Evolutionary conservation across 306 rosid genomes (phyloP).

Genomic region (Glycine tomentella): DNA sequence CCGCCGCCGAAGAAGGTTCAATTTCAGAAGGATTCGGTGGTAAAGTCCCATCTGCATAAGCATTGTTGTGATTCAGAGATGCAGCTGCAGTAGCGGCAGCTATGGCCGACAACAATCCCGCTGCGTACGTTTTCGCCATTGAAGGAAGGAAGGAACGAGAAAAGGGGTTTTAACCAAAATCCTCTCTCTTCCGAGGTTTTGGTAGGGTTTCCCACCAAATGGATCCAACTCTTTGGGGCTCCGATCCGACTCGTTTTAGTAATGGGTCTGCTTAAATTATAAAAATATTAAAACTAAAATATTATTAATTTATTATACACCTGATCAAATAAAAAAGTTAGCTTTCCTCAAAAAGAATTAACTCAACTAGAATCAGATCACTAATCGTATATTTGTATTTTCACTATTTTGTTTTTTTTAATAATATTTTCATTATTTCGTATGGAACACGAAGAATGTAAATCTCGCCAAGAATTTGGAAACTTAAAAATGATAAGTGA

Average conservation of each 20-base stretch:
- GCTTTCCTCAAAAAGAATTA: too few relatives aligned
- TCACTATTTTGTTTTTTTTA: too few relatives aligned
- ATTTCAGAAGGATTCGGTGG: constrained; percentile 34
- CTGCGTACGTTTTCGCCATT: constrained; percentile 69
- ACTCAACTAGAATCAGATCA: too few relatives aligned
- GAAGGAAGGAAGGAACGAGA: not conserved
- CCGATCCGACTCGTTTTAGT: constrained; percentile 5
- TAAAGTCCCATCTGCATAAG: constrained; percentile 55
- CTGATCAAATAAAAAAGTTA: too few relatives aligned
- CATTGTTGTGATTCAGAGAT: constrained; percentile 37
- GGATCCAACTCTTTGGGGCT: constrained; percentile 8
- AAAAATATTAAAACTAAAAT: too few relatives aligned
- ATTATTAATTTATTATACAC: too few relatives aligned
- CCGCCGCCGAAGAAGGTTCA: constrained; percentile 47
- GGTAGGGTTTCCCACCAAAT: constrained; percentile 39
- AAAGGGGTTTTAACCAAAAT: not conserved
- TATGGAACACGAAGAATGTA: too few relatives aligned
- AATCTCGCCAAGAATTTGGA: too few relatives aligned
- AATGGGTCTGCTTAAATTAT: too few relatives aligned
- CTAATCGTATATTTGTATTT: too few relatives aligned
- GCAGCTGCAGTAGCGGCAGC: constrained; percentile 48
- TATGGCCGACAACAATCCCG: constrained; percentile 64
- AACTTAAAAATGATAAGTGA: too few relatives aligned
- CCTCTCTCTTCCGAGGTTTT: constrained; percentile 1
- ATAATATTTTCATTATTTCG: too few relatives aligned